Base-by-base conservation (phyloP, 305 asterid genomes). In the Euphrasia arctica region DNA sequence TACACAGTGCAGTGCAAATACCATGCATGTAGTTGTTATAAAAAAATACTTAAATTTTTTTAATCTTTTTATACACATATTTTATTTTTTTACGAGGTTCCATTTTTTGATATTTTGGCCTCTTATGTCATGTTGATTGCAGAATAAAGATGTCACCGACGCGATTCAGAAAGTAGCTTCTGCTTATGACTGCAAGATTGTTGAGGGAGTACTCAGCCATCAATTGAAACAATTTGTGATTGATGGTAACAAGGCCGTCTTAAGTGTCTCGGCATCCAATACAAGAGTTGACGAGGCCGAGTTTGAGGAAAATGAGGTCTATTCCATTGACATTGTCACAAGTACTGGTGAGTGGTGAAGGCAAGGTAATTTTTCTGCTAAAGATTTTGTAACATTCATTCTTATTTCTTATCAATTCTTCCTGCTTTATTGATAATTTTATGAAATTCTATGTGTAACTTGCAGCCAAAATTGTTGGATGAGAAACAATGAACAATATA, bases 101-200 rank as follows among this genome's bases (percentile, higher is more conserved):
- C 42, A 2, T 4, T 28, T 28, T 11, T 58, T 9, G 31, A 31
- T 0, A 34, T 9, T 36, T 13, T 58, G n/a, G 8, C 9, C 8
- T 13, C 42, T 15, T 47, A 13, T 54, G 28, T 60, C 62, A 36
- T 28, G 2, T 56, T 71, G 10, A 54, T 74, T 66, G 74, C 70
- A 90, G 97, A 90, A 90, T 70, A 85, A 85, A 72, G 95, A 90
- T 67, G 97, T 90, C 49, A 76, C 90, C 2, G 90, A 90, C 75
- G 97, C 97, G 36, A 79, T 90, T 60, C 96, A 93, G 79, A 90
- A 93, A 67, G 97, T 93, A 69, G 99, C 97, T 61, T 94, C 96
- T 48, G 95, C 99, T 13, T 93, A 83, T 54, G 96, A 90, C 79
- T 93, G 99, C 90, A 90, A 86, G 78, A 86, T 90, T 74, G 96